phyloP scores from a whole-genome alignment of 768 basidiomycete genomes.

The Auriscalpium microsporum region DNA sequence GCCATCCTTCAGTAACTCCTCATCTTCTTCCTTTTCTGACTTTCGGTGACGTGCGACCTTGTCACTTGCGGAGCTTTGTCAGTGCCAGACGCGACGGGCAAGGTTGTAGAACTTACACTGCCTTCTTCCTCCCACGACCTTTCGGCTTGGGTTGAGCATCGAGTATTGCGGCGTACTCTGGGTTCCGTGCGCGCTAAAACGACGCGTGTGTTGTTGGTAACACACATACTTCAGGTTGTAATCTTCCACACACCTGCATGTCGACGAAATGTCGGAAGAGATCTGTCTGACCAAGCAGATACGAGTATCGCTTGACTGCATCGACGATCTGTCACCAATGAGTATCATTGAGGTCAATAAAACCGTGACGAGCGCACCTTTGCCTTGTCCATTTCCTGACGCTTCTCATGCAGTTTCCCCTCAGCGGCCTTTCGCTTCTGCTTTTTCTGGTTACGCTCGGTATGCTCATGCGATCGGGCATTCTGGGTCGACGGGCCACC shows the following conservation, averaged over 20 bases:
- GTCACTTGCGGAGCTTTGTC: slow-evolving; percentile 38
- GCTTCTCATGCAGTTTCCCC: slow-evolving; percentile 56
- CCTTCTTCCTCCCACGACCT: slow-evolving; percentile 80
- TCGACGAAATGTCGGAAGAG: slow-evolving; percentile 98
- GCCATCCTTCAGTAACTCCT: slow-evolving; percentile 84
- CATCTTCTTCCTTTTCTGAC: slow-evolving; percentile 97
- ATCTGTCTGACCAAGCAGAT: slow-evolving; percentile 96
- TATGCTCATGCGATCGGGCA: slow-evolving; percentile 29
- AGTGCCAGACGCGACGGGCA: not conserved
- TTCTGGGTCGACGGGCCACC: slow-evolving; percentile 21
- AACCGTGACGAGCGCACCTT: slow-evolving; percentile 41
- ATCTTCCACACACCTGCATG: slow-evolving; percentile 58
- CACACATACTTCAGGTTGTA: not conserved
- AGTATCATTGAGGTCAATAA: not conserved
- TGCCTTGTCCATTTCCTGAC: slow-evolving; percentile 82
- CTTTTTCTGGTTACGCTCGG: slow-evolving; percentile 35
- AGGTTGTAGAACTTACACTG: slow-evolving; percentile 35
- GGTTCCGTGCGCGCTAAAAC: slow-evolving; percentile 69
- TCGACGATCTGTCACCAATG: slow-evolving; percentile 59
- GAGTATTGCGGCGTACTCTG: slow-evolving; percentile 84
- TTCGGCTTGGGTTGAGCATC: slow-evolving; percentile 82
- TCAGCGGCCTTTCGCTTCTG: slow-evolving; percentile 61
- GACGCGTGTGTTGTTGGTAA: not conserved
- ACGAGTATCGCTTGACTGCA: slow-evolving; percentile 93
- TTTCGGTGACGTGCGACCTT: slow-evolving; percentile 79